Evolutionary conservation across 345 rosid genomes (phyloP), one percentile per base, ranked within the genome.

Genomic region (Populus euphratica): DNA sequence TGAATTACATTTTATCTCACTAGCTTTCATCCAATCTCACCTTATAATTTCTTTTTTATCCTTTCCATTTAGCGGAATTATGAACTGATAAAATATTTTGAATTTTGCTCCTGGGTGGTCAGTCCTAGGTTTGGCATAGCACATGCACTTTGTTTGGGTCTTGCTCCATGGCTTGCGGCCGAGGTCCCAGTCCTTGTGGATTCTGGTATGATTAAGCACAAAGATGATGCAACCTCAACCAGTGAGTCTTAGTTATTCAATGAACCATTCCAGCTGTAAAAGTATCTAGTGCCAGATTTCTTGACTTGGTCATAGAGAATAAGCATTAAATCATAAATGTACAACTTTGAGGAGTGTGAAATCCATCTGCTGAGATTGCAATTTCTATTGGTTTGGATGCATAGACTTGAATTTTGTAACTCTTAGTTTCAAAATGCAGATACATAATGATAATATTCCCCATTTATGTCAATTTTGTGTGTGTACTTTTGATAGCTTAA

Each of bases 81-180:
- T n/a, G 41, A n/a, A 21, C 18, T 21, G 20, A 18, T 1, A 20
- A 16, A 6, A 29, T 5, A 17, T 68, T 36, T 23, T 65, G 54
- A 8, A 27, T 44, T n/a, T 75, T 80, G 27, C 4, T 74, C 0
- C 36, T 76, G 71, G 59, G 38, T 80, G 81, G 85, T 67, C 90
- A 95, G 98, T 80, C 98, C 99, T 61, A 82, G 99, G 77, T 95
- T 93, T 77, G 98, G 99, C 39, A 88, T 95, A 73, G 99, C 99
- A 12, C 99, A 95, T 86, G 98, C 97, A 11, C 97, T 95, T 71
- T 95, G 99, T 82, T 82, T 95, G 88, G 99, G 99, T 44, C 97
- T 95, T 39, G 99, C 99, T 74, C 99, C 99, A 68, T 95, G 99
- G 99, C 96, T 95, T 36, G 99, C 99, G 20, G 98, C 99, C 68